Evolutionary conservation across 1,284 basidiomycete genomes (phyloP).

Genomic region (Spongiforma sp.): DNA sequence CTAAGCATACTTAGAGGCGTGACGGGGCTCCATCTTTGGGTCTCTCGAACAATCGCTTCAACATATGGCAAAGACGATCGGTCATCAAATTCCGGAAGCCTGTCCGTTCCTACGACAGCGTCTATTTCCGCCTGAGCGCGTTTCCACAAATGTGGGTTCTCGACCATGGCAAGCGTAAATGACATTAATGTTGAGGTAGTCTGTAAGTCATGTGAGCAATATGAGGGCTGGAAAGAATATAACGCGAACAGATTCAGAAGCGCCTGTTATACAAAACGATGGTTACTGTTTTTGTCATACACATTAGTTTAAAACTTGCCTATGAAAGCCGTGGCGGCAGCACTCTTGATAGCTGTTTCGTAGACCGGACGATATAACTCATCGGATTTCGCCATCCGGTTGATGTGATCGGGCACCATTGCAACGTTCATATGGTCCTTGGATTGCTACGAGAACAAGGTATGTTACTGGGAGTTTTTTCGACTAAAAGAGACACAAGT

Average conservation of each 20-base stretch:
- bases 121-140: constrained; percentile 45
- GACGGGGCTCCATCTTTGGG: constrained; percentile 26
- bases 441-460: background rate
- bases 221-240: background rate
- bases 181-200: constrained; percentile 15
- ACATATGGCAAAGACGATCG: constrained; percentile 42
- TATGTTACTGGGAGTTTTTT: background rate
- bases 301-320: constrained; percentile 3
- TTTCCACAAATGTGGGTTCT: constrained; percentile 36
- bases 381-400: constrained; percentile 11
- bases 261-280: constrained; percentile 1
- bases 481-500: background rate
- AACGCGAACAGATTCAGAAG: constrained; percentile 18
- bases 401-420: constrained; percentile 18
- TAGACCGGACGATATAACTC: constrained; percentile 3
- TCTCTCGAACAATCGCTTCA: constrained; percentile 43
- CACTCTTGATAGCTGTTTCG: constrained; percentile 13
- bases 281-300: background rate
- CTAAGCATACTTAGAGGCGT: background rate
- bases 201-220: constrained; percentile 6
- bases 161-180: constrained; percentile 40
- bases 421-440: background rate
- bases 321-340: constrained; percentile 12
- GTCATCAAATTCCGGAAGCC: constrained; percentile 47
- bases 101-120: constrained; percentile 38